Base-by-base conservation (phyloP, 768 basidiomycete species). In the Fomitopsis pulvina region DNA sequence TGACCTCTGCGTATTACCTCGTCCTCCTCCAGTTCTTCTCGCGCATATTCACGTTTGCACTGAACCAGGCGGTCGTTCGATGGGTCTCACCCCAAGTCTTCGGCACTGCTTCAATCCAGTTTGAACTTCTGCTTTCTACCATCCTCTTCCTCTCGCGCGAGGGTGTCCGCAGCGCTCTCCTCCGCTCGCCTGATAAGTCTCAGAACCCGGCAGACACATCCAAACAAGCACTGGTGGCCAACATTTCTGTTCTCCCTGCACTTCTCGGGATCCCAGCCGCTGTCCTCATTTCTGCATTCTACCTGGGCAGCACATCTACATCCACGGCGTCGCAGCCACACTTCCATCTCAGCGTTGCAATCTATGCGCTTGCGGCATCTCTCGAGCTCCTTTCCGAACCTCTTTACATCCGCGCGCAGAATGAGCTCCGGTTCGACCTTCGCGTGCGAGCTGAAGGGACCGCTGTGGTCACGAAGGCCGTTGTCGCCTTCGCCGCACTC, bases 131-230 rank as follows among this genome's bases (percentile, higher is more conserved):
- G 22, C 76, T 89, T 41, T 89, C 85, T 57, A 92, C 92, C 10
- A 88, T 94, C 59, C 73, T 98, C 39, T 97, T 98, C 65, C 74
- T 98, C 7, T 85, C 86, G 28, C 76, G 96, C n/a, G 96, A 99
- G 65, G 95, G 94, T 16, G 78, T 98, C 7, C 77, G 96, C 34
- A 90, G 86, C 63, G 83, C 89, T 5, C 75, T 96, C 4, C 73
- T 96, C 14, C 79, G 93, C n/a, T 74, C 73, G 28, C 63, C 65
- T 52, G 2, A 62, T 21, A 51, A 59, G 29, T 49, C 50, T 16
- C 45, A 44, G 14, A 40, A 45, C 16, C 29, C 41, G 4, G 7
- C 18, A 3, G 50, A 56, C 30, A 34, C 10, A 9, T 24, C 29
- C 14, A 14, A 43, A 0, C 29, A 26, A 1, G 22, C 56, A 4